These are phyloP conservation scores for Ceratobasidium sp. DNA, from an alignment of 1,284 basidiomycete species.

Conservation along the genomic window DNA sequence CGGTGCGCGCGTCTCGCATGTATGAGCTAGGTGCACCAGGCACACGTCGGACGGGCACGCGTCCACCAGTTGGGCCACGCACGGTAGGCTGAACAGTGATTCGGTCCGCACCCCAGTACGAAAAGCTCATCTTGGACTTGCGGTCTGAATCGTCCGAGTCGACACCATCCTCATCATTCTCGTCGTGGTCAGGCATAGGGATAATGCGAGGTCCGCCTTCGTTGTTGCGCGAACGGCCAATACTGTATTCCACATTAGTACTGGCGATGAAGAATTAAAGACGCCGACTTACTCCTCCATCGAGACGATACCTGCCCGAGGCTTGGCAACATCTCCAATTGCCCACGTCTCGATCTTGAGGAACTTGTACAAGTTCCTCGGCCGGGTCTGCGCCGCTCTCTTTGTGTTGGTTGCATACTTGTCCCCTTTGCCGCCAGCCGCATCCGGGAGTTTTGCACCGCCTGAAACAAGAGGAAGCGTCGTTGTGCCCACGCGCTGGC, in stretches of 20 bases:
- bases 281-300: conserved; percentile 79
- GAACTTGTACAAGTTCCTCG: conserved; percentile 91
- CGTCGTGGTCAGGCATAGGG: conserved; percentile 33
- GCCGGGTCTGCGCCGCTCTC: conserved; percentile 72
- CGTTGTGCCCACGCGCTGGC: conserved; percentile 89
- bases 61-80: conserved; percentile 52
- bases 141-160: conserved; percentile 80
- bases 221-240: conserved; percentile 47
- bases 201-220: conserved; percentile 3
- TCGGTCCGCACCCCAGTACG: conserved; percentile 88
- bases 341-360: conserved; percentile 90
- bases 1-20: conserved; percentile 29
- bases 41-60: conserved; percentile 45
- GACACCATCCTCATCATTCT: conserved; percentile 50
- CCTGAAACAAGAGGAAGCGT: conserved; percentile 78
- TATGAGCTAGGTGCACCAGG: conserved; percentile 27
- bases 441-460: conserved; percentile 49
- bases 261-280: conserved; percentile 11
- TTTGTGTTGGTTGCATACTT: conserved; percentile 80
- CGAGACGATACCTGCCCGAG: conserved; percentile 74
- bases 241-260: conserved; percentile 54
- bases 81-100: conserved; percentile 77
- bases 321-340: conserved; percentile 75
- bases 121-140: conserved; percentile 91
- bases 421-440: conserved; percentile 61